Conservation (phyloP, 306 rosid genomes). For the Quillaja saponaria region DNA sequence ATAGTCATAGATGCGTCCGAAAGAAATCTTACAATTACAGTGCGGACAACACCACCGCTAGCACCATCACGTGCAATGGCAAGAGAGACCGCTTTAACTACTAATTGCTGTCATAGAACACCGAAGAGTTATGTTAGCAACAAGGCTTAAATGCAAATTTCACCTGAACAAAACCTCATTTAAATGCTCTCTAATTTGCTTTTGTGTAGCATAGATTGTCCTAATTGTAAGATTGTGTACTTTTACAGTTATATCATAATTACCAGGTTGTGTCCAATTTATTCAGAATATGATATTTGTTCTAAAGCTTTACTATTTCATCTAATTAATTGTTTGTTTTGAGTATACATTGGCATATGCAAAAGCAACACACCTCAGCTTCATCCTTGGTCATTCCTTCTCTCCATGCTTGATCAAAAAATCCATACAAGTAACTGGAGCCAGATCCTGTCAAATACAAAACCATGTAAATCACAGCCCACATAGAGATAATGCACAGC, state of each 20-base stretch:
- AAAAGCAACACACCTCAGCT: slow-evolving; percentile 75
- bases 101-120: slow-evolving; percentile 60
- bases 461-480: slow-evolving; percentile 19
- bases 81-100: slow-evolving; percentile 88
- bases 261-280: slow-evolving; percentile 4
- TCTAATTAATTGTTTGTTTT: background rate
- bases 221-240: background rate
- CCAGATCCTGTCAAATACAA: slow-evolving; percentile 76
- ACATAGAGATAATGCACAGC: slow-evolving; percentile 2
- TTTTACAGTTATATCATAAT: background rate
- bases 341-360: slow-evolving; percentile 16
- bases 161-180: background rate
- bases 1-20: no score
- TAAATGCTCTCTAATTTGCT: background rate
- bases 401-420: slow-evolving; percentile 95
- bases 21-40: slow-evolving; percentile 67
- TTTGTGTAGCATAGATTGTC: slow-evolving; percentile 2
- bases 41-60: slow-evolving; percentile 98
- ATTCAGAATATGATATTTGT: slow-evolving; percentile 6
- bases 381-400: slow-evolving; percentile 97
- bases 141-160: slow-evolving; percentile 7
- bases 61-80: slow-evolving; percentile 99
- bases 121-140: slow-evolving; percentile 19
- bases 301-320: slow-evolving; percentile 1
- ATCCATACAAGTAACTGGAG: slow-evolving; percentile 93